These are phyloP conservation scores for Russula sp. DNA, from an alignment of 768 basidiomycete species.

Conservation along the genomic window DNA sequence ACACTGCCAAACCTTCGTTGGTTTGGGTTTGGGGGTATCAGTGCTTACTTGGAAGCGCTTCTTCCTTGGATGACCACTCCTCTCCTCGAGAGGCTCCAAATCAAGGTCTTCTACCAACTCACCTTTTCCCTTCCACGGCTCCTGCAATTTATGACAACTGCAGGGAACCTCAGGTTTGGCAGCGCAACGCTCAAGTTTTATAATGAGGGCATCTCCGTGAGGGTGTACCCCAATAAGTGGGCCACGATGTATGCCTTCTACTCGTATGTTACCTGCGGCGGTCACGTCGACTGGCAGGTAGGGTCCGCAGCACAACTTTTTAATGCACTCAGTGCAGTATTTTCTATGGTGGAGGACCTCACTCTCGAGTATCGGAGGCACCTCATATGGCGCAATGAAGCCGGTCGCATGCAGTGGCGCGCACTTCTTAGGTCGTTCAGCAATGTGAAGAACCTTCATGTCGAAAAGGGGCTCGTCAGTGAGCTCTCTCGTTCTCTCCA, in stretches of 20 bases:
- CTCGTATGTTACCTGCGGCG: not conserved
- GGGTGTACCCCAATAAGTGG: not conserved
- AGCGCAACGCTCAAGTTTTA: not conserved
- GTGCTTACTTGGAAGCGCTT: not conserved
- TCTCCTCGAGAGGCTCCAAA: not conserved
- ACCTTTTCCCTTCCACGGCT: not conserved
- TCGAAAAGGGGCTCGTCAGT: not conserved
- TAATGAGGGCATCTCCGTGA: not conserved
- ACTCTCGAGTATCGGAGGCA: not conserved
- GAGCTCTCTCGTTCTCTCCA: not conserved
- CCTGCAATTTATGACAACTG: too few relatives aligned
- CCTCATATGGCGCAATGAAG: not conserved
- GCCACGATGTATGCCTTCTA: not conserved
- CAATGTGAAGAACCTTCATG: not conserved
- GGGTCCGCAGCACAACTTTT: not conserved
- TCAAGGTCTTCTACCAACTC: not conserved
- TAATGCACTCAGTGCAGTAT: not conserved
- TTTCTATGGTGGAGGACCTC: not conserved
- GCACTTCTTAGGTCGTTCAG: not conserved
- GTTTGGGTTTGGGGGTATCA: not conserved
- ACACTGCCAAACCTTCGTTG: not conserved
- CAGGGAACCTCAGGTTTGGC: not conserved
- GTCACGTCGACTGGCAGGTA: not conserved
- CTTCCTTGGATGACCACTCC: too few relatives aligned
- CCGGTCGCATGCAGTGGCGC: not conserved